Evolutionary conservation across 495 filamentous ascomycete species (phyloP), one percentile per base, ranked within the genome.

Genomic region (Apodospora peruviana): DNA sequence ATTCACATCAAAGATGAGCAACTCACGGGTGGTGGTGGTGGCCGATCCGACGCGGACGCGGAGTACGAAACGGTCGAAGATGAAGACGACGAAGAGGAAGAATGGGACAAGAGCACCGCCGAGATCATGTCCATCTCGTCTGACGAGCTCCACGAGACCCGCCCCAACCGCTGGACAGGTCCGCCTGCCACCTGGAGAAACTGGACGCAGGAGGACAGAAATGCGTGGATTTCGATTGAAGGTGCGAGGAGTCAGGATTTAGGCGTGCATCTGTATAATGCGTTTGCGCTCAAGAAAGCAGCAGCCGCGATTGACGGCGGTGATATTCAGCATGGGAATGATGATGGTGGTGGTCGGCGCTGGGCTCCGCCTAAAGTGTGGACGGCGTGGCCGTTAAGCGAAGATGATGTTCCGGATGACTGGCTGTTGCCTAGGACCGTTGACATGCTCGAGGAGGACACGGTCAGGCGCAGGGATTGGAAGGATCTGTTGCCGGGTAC

Each of bases 311-410:
- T 32, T 32, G 27, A 52, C 16, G 52, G 51, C 47, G 17, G 43
- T 45, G 42, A 34, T 18, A n/a, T 14, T 32, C 20, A 43, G 20
- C 7, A 42, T 34, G 49, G 54, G 20, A n/a, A 42, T 34, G 49
- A 55, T 40, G 56, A 47, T 42, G 11, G 55, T 45, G 2, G 29
- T 51, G 8, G 58, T 56, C 40, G 47, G 50, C n/a, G 69, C 40
- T 79, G 73, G 66, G 45, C 54, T 14, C 75, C 80, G 16, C 72
- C 71, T 5, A 78, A 72, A 47, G 18, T 42, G 24, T 94, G 88
- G 88, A 84, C 84, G 2, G 85, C 87, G 1, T 95, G 90, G 90
- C 90, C 90, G 17, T 54, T 90, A 65, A 64, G 64, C 14, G 71
- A 74, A 18, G 59, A 69, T 10, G 66, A 72, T 7, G 85, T 90